phyloP scores from a whole-genome alignment of 1,284 basidiomycete genomes.

The Vanrija sp. region DNA sequence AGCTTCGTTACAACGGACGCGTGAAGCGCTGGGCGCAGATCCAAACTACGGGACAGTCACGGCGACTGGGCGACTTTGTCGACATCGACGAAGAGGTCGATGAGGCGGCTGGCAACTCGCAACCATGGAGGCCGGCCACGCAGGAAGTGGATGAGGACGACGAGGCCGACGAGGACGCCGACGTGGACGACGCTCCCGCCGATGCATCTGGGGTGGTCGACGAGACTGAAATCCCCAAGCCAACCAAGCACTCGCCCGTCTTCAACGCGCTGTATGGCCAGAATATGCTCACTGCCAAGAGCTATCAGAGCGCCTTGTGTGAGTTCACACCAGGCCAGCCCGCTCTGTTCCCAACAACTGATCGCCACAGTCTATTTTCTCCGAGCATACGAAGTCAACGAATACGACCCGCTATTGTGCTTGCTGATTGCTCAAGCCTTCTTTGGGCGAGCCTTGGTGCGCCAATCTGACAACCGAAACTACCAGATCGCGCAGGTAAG shows the following conservation, averaged over 20 bases:
- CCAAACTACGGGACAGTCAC: constrained; percentile 18
- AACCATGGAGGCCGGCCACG: not conserved
- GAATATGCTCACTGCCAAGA: constrained; percentile 75
- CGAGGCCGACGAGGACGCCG: constrained; percentile 15
- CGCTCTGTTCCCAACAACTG: not conserved
- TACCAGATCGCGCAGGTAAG: constrained; percentile 68
- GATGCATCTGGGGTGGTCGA: constrained; percentile 2
- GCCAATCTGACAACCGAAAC: constrained; percentile 90
- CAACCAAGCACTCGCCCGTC: constrained; percentile 69
- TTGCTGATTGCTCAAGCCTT: constrained; percentile 77
- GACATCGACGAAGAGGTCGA: constrained; percentile 13
- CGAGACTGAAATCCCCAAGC: constrained; percentile 41
- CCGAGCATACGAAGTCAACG: constrained; percentile 78
- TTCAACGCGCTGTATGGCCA: constrained; percentile 79
- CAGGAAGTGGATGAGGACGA: constrained; percentile 17
- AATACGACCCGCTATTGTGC: constrained; percentile 78
- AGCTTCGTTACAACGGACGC: constrained; percentile 31
- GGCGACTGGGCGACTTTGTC: constrained; percentile 22
- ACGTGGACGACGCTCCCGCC: constrained; percentile 9
- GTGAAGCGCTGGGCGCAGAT: constrained; percentile 43
- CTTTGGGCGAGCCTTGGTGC: constrained; percentile 81
- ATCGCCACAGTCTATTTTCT: constrained; percentile 69
- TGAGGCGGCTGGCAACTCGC: not conserved
- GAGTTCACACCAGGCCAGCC: constrained; percentile 40
- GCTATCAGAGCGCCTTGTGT: constrained; percentile 89